A percentile compares a stretch with the other conserved stretches of the same genome.
phyloP scores from a whole-genome alignment of 2,329 filamentous ascomycete genomes.

The Cyphellophora attinorum region DNA sequence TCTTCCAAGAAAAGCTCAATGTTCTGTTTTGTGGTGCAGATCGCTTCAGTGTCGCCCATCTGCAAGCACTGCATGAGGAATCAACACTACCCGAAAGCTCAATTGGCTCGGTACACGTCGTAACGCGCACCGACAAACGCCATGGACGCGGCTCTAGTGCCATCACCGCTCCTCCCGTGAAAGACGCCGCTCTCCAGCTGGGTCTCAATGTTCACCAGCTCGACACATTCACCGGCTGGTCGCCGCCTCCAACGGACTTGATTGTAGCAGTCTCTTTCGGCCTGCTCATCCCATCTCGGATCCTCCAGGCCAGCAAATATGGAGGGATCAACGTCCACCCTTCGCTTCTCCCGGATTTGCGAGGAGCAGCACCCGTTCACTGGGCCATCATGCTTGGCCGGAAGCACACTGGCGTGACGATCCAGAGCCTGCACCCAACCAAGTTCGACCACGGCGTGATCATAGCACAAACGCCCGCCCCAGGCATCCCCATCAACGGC shows the following conservation, averaged over 20 bases:
- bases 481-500: constrained; percentile 44
- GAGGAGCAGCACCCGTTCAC: constrained; percentile 74
- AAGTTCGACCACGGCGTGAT: constrained; percentile 72
- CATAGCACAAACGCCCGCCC: constrained; percentile 57
- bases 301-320: constrained; percentile 62
- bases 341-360: constrained; percentile 68
- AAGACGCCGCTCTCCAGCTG: constrained; percentile 53
- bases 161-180: constrained; percentile 63
- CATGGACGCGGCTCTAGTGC: constrained; percentile 64
- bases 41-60: constrained; percentile 70
- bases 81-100: constrained; percentile 41
- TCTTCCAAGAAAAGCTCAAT: constrained; percentile 21
- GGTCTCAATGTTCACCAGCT: constrained; percentile 61
- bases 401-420: constrained; percentile 59
- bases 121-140: constrained; percentile 71
- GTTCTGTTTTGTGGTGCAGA: constrained; percentile 95
- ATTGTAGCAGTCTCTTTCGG: constrained; percentile 93
- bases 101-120: constrained; percentile 73
- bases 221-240: constrained; percentile 76
- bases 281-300: constrained; percentile 69
- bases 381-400: constrained; percentile 63
- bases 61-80: constrained; percentile 59
- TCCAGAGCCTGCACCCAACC: constrained; percentile 74
- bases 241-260: constrained; percentile 61
- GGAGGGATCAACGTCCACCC: constrained; percentile 92